Conservation (phyloP, 2,329 filamentous ascomycete genomes). For the Phyllosticta citrichinensis region DNA sequence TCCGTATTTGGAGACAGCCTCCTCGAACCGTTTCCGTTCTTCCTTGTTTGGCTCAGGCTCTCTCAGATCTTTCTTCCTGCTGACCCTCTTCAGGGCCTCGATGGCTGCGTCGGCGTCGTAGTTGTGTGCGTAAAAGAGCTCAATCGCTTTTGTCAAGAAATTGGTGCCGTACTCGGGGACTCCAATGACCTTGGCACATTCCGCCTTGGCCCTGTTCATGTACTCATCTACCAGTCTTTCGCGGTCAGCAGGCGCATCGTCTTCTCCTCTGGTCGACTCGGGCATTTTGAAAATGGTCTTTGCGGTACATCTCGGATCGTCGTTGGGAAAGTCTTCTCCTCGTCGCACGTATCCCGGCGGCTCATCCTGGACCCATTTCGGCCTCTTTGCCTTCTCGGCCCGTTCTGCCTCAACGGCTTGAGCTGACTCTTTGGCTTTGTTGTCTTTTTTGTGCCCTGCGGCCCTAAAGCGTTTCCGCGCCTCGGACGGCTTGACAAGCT, state of each 20-base stretch:
- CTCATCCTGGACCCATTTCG: constrained; percentile 90
- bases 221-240: constrained; percentile 63
- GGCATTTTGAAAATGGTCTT: constrained; percentile 72
- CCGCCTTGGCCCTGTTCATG: constrained; percentile 55
- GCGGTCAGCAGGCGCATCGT: constrained; percentile 32
- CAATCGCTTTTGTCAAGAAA: constrained; percentile 71
- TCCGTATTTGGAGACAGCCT: constrained; percentile 79
- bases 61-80: constrained; percentile 62
- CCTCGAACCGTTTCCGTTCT: constrained; percentile 84
- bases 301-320: constrained; percentile 66
- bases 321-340: constrained; percentile 65
- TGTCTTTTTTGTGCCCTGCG: constrained; percentile 58
- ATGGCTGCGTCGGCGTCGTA: constrained; percentile 66
- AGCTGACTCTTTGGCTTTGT: constrained; percentile 70
- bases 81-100: constrained; percentile 55
- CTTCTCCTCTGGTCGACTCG: constrained; percentile 33
- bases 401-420: constrained; percentile 77
- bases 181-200: constrained; percentile 55
- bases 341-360: constrained; percentile 76
- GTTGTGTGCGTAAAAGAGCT: constrained; percentile 59
- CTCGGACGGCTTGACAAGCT: constrained; percentile 81
- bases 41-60: constrained; percentile 71
- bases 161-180: constrained; percentile 72
- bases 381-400: constrained; percentile 65
- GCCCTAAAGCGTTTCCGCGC: constrained; percentile 67